These are phyloP conservation scores for Ganoderma lucidum DNA, from an alignment of 1,284 basidiomycete genomes.

Conservation along the genomic window DNA sequence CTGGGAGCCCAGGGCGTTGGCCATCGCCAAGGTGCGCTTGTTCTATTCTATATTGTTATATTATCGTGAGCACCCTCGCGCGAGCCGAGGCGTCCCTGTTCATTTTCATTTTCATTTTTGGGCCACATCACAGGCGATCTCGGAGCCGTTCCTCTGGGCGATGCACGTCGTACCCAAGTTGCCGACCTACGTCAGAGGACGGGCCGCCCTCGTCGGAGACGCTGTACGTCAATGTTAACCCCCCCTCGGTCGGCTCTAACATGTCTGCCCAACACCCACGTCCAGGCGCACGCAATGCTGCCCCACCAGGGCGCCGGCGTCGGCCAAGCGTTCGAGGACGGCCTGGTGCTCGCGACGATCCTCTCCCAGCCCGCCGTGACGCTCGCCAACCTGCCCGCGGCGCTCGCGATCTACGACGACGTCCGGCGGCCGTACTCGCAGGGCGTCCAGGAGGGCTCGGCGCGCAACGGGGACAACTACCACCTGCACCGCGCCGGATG, in stretches of 20 bases:
- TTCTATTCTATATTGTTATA: too few relatives aligned
- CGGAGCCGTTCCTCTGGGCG: conserved; percentile 31
- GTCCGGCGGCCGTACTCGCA: conserved; percentile 40
- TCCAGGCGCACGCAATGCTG: too few relatives aligned
- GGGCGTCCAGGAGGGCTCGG: conserved; percentile 18
- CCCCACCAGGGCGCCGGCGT: conserved; percentile 39
- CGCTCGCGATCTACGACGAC: conserved; percentile 45
- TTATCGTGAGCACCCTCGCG: too few relatives aligned
- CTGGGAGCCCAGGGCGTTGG: not conserved
- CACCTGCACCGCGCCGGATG: conserved; percentile 9
- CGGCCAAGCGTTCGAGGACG: conserved; percentile 48
- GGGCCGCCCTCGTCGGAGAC: conserved; percentile 42
- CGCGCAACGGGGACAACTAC: not conserved
- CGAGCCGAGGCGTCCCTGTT: not conserved
- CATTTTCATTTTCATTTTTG: too few relatives aligned
- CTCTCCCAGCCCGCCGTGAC: conserved; percentile 42
- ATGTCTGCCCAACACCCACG: too few relatives aligned
- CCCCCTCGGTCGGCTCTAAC: conserved; percentile 37
- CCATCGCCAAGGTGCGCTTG: not conserved
- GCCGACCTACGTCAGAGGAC: conserved; percentile 36
- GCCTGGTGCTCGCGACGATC: conserved; percentile 39
- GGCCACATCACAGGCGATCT: too few relatives aligned
- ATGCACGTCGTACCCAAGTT: conserved; percentile 35
- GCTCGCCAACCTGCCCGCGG: conserved; percentile 36
- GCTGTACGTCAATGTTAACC: conserved; percentile 32